A percentile compares a stretch with the other conserved stretches of the same genome.
These are phyloP conservation scores for Apiotrichum veenhuisii DNA, from an alignment of 1,284 basidiomycete genomes.

Conservation along the genomic window DNA sequence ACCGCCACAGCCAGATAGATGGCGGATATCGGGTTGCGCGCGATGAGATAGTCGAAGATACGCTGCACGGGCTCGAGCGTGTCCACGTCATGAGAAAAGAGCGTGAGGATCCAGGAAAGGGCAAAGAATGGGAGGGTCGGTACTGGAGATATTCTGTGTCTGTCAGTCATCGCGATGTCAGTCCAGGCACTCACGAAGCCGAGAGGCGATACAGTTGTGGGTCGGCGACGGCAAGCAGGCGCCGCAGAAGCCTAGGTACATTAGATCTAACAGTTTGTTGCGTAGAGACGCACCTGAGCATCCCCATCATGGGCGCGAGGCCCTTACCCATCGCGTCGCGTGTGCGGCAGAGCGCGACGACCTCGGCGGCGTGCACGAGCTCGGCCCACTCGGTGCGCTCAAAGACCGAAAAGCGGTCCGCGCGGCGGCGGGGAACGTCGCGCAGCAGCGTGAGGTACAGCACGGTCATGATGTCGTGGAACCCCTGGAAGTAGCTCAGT, in stretches of 20 bases:
- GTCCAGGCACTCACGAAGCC: slow-evolving; percentile 50
- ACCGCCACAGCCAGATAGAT: slow-evolving; percentile 81
- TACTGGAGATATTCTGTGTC: slow-evolving; percentile 36
- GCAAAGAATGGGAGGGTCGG: slow-evolving; percentile 58
- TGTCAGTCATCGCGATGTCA: background rate
- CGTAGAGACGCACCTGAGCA: slow-evolving; percentile 59
- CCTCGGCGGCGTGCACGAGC: slow-evolving; percentile 59
- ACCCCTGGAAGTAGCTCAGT: slow-evolving; percentile 87
- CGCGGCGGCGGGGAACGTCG: slow-evolving; percentile 4
- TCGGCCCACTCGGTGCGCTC: slow-evolving; percentile 53
- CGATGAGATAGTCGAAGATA: slow-evolving; percentile 80
- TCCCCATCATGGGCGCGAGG: slow-evolving; percentile 77
- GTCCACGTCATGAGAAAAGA: slow-evolving; percentile 86
- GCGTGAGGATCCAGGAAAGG: slow-evolving; percentile 80
- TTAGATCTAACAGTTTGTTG: background rate
- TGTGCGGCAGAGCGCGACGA: slow-evolving; percentile 66
- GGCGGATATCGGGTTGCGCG: slow-evolving; percentile 70
- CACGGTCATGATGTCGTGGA: slow-evolving; percentile 87
- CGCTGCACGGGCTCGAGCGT: slow-evolving; percentile 78
- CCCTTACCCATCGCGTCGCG: slow-evolving; percentile 83
- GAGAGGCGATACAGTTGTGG: slow-evolving; percentile 61
- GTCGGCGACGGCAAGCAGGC: slow-evolving; percentile 66
- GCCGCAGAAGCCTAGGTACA: slow-evolving; percentile 62
- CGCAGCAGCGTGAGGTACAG: slow-evolving; percentile 67
- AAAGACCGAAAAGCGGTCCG: background rate